phyloP scores from a whole-genome alignment of 768 basidiomycete genomes.

The Tricholoma flavovirens region DNA sequence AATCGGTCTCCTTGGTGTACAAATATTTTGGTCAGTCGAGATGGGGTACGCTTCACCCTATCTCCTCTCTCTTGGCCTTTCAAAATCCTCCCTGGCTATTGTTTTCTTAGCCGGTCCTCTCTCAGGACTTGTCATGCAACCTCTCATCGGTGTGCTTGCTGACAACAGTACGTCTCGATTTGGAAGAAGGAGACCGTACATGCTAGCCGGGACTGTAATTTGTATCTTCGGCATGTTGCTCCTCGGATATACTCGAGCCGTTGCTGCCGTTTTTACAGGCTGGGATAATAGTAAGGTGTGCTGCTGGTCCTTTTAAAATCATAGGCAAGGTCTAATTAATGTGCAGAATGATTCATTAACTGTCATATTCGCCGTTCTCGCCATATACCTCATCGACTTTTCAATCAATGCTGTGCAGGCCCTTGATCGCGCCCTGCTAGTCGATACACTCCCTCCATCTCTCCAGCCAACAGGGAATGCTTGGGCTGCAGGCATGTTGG shows the following conservation, averaged over 20 bases:
- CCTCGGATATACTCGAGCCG: slow-evolving; percentile 72
- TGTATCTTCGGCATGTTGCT: slow-evolving; percentile 71
- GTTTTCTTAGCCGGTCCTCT: slow-evolving; percentile 92
- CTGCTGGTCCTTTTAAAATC: not conserved
- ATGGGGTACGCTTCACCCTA: slow-evolving; percentile 93
- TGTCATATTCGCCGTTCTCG: slow-evolving; percentile 66
- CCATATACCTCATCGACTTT: slow-evolving; percentile 52
- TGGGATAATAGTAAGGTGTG: slow-evolving; percentile 10
- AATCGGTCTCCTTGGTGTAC: slow-evolving; percentile 75
- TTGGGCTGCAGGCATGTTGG: slow-evolving; percentile 93
- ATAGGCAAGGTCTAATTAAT: not conserved
- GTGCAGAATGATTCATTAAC: slow-evolving; percentile 59
- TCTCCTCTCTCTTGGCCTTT: slow-evolving; percentile 80
- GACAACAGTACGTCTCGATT: slow-evolving; percentile 81
- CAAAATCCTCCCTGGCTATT: slow-evolving; percentile 81
- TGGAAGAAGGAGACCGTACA: slow-evolving; percentile 83
- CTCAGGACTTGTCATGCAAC: slow-evolving; percentile 88
- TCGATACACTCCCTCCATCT: slow-evolving; percentile 72
- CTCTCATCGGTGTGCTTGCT: slow-evolving; percentile 82
- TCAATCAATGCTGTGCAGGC: slow-evolving; percentile 71
- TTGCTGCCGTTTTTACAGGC: slow-evolving; percentile 48
- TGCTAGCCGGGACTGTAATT: slow-evolving; percentile 63
- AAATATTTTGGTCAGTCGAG: slow-evolving; percentile 90
- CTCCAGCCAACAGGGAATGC: slow-evolving; percentile 85
- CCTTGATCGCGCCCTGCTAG: slow-evolving; percentile 83